Percentiles rank a stretch among this genome's conserved stretches.
phyloP scores from a whole-genome alignment of 768 basidiomycete genomes.

The Phlegmacium glaucopus region DNA sequence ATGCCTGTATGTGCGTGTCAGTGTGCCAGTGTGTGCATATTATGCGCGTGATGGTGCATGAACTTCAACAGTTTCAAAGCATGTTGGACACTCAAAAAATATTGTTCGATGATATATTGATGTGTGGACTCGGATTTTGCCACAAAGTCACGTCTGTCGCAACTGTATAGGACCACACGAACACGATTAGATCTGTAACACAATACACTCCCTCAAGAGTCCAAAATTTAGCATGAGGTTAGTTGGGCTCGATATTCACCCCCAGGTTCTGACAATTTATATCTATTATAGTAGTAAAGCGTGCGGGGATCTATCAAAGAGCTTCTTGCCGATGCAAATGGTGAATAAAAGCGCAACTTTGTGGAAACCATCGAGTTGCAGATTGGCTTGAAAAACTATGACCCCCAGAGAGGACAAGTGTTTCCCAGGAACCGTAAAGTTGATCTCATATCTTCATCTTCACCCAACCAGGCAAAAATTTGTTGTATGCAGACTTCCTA shows the following conservation, averaged over 20 bases:
- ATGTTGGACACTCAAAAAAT: too few relatives aligned
- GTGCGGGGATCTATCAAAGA: constrained; percentile 98
- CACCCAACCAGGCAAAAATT: constrained; percentile 6
- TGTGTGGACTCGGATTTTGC: too few relatives aligned
- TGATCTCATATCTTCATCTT: constrained; percentile 17
- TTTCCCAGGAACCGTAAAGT: constrained; percentile 99
- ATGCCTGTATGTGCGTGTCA: too few relatives aligned
- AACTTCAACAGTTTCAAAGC: too few relatives aligned
- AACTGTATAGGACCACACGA: constrained; percentile 28
- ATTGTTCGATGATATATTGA: too few relatives aligned
- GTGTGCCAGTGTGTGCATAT: too few relatives aligned
- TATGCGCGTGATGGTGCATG: too few relatives aligned
- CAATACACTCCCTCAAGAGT: constrained; percentile 10
- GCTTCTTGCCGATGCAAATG: constrained; percentile 76
- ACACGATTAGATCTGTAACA: too few relatives aligned
- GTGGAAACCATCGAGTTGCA: constrained; percentile 96
- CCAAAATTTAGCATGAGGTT: constrained; percentile 27
- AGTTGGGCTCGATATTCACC: background rate
- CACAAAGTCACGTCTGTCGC: constrained; percentile 12
- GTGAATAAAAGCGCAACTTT: constrained; percentile 92
- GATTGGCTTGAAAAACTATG: constrained; percentile 98
- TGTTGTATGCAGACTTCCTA: constrained; percentile 65
- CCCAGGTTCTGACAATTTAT: too few relatives aligned
- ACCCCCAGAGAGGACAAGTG: constrained; percentile 99
- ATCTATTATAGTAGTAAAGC: constrained; percentile 63